Evolutionary conservation across 2,329 filamentous ascomycete species (phyloP).

Genomic region (Pseudogymnoascus sp.): DNA sequence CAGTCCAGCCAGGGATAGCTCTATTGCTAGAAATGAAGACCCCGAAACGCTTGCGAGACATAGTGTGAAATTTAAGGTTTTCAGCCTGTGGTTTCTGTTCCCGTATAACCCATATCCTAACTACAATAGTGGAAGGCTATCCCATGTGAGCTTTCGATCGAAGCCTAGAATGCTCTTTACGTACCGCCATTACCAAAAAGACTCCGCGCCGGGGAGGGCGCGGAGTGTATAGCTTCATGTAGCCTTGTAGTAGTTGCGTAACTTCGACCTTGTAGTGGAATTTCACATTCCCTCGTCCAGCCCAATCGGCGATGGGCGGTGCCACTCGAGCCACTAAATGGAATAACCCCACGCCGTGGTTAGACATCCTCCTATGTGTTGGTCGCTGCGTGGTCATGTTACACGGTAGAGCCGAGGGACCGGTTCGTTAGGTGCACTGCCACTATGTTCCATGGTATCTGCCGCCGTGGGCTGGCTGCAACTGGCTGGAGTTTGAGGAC

Average conservation of each 20-base stretch:
- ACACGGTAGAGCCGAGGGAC: background rate
- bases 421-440: background rate
- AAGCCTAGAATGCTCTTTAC: background rate
- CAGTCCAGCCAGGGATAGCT: background rate
- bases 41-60: background rate
- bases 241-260: constrained; percentile 3
- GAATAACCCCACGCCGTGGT: background rate
- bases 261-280: background rate
- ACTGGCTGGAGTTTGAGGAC: background rate
- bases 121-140: background rate
- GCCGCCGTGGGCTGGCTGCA: background rate
- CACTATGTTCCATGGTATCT: background rate
- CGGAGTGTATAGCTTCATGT: background rate
- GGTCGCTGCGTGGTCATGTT: constrained; percentile 1
- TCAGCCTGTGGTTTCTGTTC: background rate
- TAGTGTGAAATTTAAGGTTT: background rate
- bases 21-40: background rate
- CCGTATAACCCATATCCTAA: background rate
- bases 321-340: background rate
- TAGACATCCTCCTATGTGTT: background rate
- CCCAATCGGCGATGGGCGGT: background rate
- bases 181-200: background rate
- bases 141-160: background rate
- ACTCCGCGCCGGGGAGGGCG: constrained; percentile 4
- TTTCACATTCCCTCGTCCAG: background rate